Evolutionary conservation across 2,329 filamentous ascomycete genomes (phyloP).

Genomic region (Talaromyces sp.): DNA sequence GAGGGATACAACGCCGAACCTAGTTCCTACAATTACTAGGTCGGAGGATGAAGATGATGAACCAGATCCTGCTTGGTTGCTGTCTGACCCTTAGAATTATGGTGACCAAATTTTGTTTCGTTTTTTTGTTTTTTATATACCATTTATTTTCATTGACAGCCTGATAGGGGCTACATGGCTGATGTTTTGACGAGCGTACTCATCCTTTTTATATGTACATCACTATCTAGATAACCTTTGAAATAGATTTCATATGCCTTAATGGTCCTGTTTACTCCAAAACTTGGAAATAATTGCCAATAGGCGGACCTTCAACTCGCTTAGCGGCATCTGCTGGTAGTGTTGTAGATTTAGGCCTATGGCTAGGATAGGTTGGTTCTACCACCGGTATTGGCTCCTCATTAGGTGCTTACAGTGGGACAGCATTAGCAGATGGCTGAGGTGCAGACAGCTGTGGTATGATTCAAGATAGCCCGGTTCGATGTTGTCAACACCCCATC

Average conservation of each 20-base stretch:
- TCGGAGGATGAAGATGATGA: constrained; percentile 39
- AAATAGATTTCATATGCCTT: neutral
- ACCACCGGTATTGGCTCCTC: too few species aligned
- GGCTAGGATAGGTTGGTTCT: too few species aligned
- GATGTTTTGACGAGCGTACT: neutral
- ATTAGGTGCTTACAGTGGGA: too few species aligned
- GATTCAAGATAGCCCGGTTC: too few species aligned
- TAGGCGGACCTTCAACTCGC: too few species aligned
- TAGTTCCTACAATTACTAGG: constrained; percentile 17
- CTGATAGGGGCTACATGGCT: neutral
- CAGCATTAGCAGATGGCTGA: too few species aligned
- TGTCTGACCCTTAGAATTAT: constrained; percentile 23
- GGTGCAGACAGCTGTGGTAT: too few species aligned
- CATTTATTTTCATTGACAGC: neutral
- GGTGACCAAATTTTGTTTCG: neutral
- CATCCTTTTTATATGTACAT: neutral
- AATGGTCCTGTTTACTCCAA: neutral
- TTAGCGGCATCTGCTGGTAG: too few species aligned
- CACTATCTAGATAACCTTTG: neutral
- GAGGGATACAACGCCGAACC: constrained; percentile 20
- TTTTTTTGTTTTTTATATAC: neutral
- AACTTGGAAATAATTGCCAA: too few species aligned
- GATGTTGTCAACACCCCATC: too few species aligned
- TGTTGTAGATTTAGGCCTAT: too few species aligned
- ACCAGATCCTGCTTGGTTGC: constrained; percentile 40